A percentile compares a stretch with the other conserved stretches of the same genome.
phyloP scores from a whole-genome alignment of 768 basidiomycete genomes.

The Glaciozyma martinii region DNA sequence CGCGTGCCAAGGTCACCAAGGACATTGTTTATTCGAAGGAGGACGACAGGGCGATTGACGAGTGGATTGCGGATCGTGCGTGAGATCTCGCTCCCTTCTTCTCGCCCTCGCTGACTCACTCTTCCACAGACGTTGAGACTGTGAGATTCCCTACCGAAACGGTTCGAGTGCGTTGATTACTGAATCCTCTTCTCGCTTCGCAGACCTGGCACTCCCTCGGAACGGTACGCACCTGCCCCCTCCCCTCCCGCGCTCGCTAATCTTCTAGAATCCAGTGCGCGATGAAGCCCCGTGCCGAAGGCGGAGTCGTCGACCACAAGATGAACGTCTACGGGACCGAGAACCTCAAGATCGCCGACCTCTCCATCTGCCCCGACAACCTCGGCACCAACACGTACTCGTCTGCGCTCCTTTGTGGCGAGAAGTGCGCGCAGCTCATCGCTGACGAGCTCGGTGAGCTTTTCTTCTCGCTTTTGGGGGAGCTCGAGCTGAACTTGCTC shows the following conservation, averaged over 20 bases:
- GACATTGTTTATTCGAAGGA: conserved; percentile 57
- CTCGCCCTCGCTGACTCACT: conserved; percentile 36
- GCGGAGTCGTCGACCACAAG: conserved; percentile 27
- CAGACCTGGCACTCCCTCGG: conserved; percentile 61
- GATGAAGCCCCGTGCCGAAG: conserved; percentile 26
- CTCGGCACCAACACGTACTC: conserved; percentile 30
- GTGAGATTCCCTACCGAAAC: background rate
- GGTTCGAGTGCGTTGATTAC: background rate
- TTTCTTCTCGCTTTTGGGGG: background rate
- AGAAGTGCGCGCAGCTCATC: conserved; percentile 9
- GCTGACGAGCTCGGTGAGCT: background rate
- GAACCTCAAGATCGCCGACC: conserved; percentile 32
- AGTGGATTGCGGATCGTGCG: conserved; percentile 49
- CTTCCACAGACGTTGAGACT: conserved; percentile 53
- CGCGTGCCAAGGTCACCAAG: conserved; percentile 50
- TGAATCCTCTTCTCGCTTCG: background rate
- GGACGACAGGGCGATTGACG: conserved; percentile 63
- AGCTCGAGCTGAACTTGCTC: background rate
- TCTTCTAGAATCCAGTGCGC: conserved; percentile 35
- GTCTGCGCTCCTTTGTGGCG: conserved; percentile 13
- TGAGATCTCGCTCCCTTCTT: too few relatives aligned
- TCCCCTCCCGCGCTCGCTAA: too few relatives aligned
- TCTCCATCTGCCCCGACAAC: conserved; percentile 44
- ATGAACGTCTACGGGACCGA: conserved; percentile 25
- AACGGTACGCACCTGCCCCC: background rate